Percentiles rank a stretch among this genome's conserved stretches.
Evolutionary conservation across 768 basidiomycete species (phyloP).

Genomic region (Baorangia bicolor): DNA sequence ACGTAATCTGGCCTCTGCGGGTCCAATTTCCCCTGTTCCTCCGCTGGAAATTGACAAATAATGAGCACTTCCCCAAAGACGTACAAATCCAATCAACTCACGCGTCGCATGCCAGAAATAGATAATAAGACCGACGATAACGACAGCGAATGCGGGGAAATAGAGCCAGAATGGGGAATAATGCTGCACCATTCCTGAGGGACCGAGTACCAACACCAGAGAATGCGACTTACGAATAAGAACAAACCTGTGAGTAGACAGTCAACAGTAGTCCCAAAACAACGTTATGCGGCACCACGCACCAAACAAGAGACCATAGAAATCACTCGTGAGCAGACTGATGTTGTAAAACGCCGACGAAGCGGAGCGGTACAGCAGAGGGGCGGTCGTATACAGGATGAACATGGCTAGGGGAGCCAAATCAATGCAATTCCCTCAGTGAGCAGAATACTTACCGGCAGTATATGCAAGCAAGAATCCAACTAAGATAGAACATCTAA

Average conservation of each 20-base stretch:
- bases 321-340: slow-evolving; percentile 83
- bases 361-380: slow-evolving; percentile 81
- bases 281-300: neutral
- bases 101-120: slow-evolving; percentile 88
- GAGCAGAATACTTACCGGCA: slow-evolving; percentile 27
- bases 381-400: slow-evolving; percentile 82
- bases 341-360: slow-evolving; percentile 87
- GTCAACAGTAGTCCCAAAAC: slow-evolving; percentile 8
- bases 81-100: slow-evolving; percentile 40
- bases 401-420: slow-evolving; percentile 59
- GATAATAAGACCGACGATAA: slow-evolving; percentile 69
- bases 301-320: slow-evolving; percentile 81
- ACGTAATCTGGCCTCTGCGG: slow-evolving; percentile 63
- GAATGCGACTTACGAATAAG: slow-evolving; percentile 44
- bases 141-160: slow-evolving; percentile 73
- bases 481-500: slow-evolving; percentile 32
- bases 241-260: slow-evolving; percentile 39
- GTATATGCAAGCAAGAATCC: slow-evolving; percentile 55
- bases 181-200: slow-evolving; percentile 47
- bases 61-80: slow-evolving; percentile 4
- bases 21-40: slow-evolving; percentile 67
- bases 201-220: neutral
- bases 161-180: slow-evolving; percentile 87
- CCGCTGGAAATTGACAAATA: slow-evolving; percentile 43
- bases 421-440: neutral